Conservation (phyloP, 176 grass and related monocot species). For the Rhynchospora tenuis region DNA sequence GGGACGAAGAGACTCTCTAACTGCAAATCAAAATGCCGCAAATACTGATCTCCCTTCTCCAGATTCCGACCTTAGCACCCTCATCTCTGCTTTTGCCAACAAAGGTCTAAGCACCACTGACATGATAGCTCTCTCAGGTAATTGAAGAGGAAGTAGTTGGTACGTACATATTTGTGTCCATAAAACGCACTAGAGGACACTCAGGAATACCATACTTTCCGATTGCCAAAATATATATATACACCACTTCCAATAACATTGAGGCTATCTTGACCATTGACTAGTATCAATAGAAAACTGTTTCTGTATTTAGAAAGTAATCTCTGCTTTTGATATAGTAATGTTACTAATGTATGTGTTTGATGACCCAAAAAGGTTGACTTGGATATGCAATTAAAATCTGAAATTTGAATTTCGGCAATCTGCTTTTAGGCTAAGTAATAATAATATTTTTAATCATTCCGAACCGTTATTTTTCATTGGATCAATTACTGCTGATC, state of each 20-base stretch:
- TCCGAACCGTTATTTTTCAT: no score
- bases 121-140: constrained; percentile 71
- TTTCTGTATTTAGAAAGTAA: not conserved
- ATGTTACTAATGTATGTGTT: no score
- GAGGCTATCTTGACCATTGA: no score
- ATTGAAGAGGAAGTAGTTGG: not conserved
- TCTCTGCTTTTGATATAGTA: not conserved
- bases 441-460: no score
- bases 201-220: not conserved
- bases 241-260: no score
- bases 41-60: constrained; percentile 48
- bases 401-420: no score
- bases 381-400: no score
- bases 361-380: no score
- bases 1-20: constrained; percentile 59
- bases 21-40: constrained; percentile 29
- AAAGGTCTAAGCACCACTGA: constrained; percentile 46
- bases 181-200: not conserved
- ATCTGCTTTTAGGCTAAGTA: no score
- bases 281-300: not conserved
- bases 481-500: no score
- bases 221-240: not conserved
- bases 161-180: not conserved
- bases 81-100: constrained; percentile 42
- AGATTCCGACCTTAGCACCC: constrained; percentile 22